Conservation (phyloP, 495 filamentous ascomycete species). For the Achaetomiella virescens region DNA sequence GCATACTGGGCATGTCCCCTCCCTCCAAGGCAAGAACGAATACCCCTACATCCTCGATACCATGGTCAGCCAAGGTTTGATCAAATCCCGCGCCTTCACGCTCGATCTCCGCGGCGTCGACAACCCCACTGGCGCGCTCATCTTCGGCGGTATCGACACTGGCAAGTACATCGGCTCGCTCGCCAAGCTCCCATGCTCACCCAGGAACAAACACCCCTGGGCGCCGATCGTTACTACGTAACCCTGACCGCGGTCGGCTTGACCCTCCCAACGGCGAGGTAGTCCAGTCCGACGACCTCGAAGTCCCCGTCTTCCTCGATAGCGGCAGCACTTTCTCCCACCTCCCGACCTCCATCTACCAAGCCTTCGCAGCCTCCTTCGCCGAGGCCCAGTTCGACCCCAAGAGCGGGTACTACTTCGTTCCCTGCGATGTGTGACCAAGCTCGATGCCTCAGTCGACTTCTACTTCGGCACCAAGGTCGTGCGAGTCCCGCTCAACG, state of each 20-base stretch:
- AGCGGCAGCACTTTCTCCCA: slow-evolving; percentile 22
- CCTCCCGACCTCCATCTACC: slow-evolving; percentile 24
- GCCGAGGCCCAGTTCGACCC: slow-evolving; percentile 19
- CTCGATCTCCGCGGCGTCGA: slow-evolving; percentile 53
- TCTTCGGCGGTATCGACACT: slow-evolving; percentile 74
- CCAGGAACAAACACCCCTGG: slow-evolving; percentile 22
- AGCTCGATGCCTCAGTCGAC: slow-evolving; percentile 46
- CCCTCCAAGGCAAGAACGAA: slow-evolving; percentile 42
- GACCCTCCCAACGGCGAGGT: slow-evolving; percentile 20
- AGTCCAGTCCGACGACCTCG: slow-evolving; percentile 11
- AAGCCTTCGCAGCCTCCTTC: slow-evolving; percentile 21
- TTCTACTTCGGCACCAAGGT: slow-evolving; percentile 49
- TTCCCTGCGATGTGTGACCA: slow-evolving; percentile 52
- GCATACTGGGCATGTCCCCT: slow-evolving; percentile 65
- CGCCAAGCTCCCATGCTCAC: slow-evolving; percentile 40
- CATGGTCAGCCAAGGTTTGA: slow-evolving; percentile 54
- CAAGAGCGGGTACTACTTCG: slow-evolving; percentile 42
- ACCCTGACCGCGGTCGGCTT: slow-evolving; percentile 22
- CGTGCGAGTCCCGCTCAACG: slow-evolving; percentile 56
- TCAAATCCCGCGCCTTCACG: slow-evolving; percentile 67
- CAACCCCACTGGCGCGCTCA: slow-evolving; percentile 53
- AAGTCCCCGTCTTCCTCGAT: slow-evolving; percentile 29
- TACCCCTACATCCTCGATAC: slow-evolving; percentile 66
- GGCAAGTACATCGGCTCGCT: slow-evolving; percentile 61
- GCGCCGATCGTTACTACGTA: slow-evolving; percentile 28